A percentile compares a stretch with the other conserved stretches of the same genome.
These are phyloP conservation scores for Tulasnella sp. DNA, from an alignment of 768 basidiomycete species.

Conservation along the genomic window DNA sequence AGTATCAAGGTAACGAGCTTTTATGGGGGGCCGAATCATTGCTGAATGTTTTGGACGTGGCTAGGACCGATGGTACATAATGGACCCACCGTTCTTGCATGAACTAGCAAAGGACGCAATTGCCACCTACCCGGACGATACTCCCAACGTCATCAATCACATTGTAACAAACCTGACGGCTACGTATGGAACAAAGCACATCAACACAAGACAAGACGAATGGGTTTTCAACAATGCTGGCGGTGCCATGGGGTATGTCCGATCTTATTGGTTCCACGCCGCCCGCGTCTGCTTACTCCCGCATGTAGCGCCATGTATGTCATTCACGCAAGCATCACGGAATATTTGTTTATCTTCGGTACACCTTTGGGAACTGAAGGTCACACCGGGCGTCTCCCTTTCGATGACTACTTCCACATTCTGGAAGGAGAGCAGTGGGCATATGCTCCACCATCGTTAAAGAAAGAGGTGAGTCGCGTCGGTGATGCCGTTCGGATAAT, in stretches of 20 bases:
- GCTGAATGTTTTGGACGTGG: not conserved
- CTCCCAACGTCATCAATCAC: slow-evolving; percentile 73
- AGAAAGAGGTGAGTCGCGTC: slow-evolving; percentile 64
- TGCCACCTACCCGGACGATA: slow-evolving; percentile 63
- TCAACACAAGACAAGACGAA: slow-evolving; percentile 62
- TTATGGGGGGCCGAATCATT: not conserved
- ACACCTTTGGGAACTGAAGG: slow-evolving; percentile 97
- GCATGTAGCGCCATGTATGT: slow-evolving; percentile 78
- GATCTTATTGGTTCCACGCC: not conserved
- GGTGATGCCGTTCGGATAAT: not conserved
- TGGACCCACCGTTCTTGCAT: slow-evolving; percentile 74
- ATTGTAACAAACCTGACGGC: slow-evolving; percentile 79
- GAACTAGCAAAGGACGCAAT: slow-evolving; percentile 76
- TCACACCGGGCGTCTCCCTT: slow-evolving; percentile 90
- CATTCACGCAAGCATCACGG: slow-evolving; percentile 94
- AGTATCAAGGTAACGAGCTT: slow-evolving; percentile 40
- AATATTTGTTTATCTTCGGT: slow-evolving; percentile 95
- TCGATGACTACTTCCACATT: slow-evolving; percentile 98
- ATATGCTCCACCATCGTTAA: slow-evolving; percentile 75
- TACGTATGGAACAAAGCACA: slow-evolving; percentile 64
- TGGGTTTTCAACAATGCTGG: slow-evolving; percentile 99
- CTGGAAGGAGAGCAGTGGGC: slow-evolving; percentile 95
- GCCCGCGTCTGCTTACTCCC: not conserved
- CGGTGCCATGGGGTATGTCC: slow-evolving; percentile 80
- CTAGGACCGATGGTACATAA: slow-evolving; percentile 75